phyloP scores from a whole-genome alignment of 148 eudicot species.

The Vaccinium darrowii region DNA sequence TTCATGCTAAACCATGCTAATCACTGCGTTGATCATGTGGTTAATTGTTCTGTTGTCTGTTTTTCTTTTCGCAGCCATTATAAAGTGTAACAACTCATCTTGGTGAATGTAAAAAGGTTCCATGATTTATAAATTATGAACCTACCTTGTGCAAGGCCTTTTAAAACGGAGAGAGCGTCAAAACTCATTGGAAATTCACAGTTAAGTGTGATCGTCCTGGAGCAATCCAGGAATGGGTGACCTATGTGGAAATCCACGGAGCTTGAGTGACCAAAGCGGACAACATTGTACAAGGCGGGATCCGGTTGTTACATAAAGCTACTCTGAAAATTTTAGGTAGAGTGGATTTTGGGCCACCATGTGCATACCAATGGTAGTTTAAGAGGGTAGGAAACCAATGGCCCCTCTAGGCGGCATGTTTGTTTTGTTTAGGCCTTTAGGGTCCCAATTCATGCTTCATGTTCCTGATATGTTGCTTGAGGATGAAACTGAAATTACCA shows the following conservation, averaged over 20 bases:
- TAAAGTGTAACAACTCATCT: no score
- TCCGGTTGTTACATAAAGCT: no score
- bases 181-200: background rate
- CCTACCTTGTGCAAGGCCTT: no score
- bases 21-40: background rate
- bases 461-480: background rate
- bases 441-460: background rate
- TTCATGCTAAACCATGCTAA: background rate
- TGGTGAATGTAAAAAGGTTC: no score
- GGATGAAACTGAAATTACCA: background rate
- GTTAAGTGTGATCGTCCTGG: background rate
- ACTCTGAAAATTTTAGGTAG: background rate
- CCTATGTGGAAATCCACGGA: no score
- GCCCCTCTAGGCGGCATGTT: background rate
- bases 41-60: background rate
- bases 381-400: background rate
- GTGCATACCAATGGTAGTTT: constrained; percentile 12
- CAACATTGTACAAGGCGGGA: no score
- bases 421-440: background rate
- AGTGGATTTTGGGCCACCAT: constrained; percentile 8
- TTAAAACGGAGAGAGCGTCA: no score
- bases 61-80: background rate
- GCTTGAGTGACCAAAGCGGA: no score
- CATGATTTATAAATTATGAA: no score
- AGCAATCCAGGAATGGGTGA: no score